A percentile compares a stretch with the other conserved stretches of the same genome.
phyloP scores from a whole-genome alignment of 2,329 filamentous ascomycete species.

The Pseudohalonectria lignicola region DNA sequence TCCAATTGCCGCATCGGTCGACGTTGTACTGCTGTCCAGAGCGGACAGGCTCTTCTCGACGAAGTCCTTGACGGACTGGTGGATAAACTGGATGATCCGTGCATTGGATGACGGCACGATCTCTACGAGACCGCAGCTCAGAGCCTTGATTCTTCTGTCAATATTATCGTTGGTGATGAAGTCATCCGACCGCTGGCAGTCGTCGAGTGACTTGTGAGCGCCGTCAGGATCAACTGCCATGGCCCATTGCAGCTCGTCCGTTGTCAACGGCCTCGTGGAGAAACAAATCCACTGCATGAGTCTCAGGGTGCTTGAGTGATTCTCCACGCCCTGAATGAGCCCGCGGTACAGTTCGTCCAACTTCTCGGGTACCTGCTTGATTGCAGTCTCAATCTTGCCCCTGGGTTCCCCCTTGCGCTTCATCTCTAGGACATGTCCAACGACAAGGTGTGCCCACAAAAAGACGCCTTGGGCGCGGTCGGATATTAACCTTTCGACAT shows the following conservation, averaged over 20 bases:
- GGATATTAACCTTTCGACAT: conserved; percentile 10
- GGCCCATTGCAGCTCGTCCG: conserved; percentile 19
- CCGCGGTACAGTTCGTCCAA: conserved; percentile 15
- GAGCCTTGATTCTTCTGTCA: conserved; percentile 8
- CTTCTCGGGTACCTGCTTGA: conserved; percentile 11
- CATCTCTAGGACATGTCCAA: conserved; percentile 9
- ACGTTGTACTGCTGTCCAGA: background rate
- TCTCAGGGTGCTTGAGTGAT: conserved; percentile 8
- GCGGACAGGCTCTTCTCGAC: conserved; percentile 8
- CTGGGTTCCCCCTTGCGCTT: conserved; percentile 3
- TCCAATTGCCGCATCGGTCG: background rate
- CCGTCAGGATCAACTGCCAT: conserved; percentile 14
- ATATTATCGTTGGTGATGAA: conserved; percentile 9
- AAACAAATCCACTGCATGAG: conserved; percentile 23
- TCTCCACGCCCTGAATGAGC: conserved; percentile 10
- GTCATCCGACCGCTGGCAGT: conserved; percentile 8
- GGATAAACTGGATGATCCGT: conserved; percentile 20
- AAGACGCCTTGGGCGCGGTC: conserved; percentile 19
- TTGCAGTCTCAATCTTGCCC: conserved; percentile 10
- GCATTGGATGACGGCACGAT: conserved; percentile 1
- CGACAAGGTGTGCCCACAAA: conserved; percentile 22
- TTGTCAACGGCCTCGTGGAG: conserved; percentile 11
- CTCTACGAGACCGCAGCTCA: conserved; percentile 19
- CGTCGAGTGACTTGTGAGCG: conserved; percentile 9
- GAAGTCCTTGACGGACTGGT: conserved; percentile 22